phyloP scores from a whole-genome alignment of 108 stramenopile genomes.

The Nannochloropsis granulata region DNA sequence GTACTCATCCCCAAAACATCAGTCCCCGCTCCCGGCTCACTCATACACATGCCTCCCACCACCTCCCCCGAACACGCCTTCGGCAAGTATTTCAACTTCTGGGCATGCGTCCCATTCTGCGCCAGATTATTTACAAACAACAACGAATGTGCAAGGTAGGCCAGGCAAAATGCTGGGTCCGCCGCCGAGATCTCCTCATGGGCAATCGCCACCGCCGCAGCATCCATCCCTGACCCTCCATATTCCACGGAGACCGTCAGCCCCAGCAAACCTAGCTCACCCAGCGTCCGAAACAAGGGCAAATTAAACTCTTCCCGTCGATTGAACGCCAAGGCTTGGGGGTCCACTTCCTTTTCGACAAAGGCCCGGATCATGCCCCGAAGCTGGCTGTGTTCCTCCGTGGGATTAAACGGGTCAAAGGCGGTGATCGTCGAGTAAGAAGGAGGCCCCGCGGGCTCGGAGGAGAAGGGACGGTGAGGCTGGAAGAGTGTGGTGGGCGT shows the following conservation, averaged over 20 bases:
- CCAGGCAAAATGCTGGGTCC: slow-evolving; percentile 92
- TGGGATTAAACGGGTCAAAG: slow-evolving; percentile 53
- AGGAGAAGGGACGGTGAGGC: background rate
- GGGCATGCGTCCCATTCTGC: slow-evolving; percentile 48
- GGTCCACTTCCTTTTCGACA: slow-evolving; percentile 66
- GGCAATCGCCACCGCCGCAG: slow-evolving; percentile 65
- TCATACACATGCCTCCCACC: slow-evolving; percentile 98
- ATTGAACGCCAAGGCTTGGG: slow-evolving; percentile 76
- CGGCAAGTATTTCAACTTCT: slow-evolving; percentile 53
- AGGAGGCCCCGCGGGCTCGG: background rate
- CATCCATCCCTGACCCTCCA: slow-evolving; percentile 76
- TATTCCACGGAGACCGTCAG: slow-evolving; percentile 75
- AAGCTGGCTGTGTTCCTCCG: slow-evolving; percentile 69
- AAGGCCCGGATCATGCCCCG: slow-evolving; percentile 61
- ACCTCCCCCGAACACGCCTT: slow-evolving; percentile 54
- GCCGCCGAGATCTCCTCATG: slow-evolving; percentile 65
- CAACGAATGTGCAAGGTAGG: slow-evolving; percentile 83
- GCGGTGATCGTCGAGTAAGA: background rate
- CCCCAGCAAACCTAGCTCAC: slow-evolving; percentile 81
- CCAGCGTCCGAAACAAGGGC: slow-evolving; percentile 61
- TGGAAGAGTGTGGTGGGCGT: background rate
- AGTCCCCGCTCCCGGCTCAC: slow-evolving; percentile 89
- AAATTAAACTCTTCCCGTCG: slow-evolving; percentile 66
- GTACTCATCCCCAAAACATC: slow-evolving; percentile 93
- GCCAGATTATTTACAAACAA: slow-evolving; percentile 69